These are phyloP conservation scores for Cercophora scortea DNA, from an alignment of 495 filamentous ascomycete genomes.

Conservation along the genomic window DNA sequence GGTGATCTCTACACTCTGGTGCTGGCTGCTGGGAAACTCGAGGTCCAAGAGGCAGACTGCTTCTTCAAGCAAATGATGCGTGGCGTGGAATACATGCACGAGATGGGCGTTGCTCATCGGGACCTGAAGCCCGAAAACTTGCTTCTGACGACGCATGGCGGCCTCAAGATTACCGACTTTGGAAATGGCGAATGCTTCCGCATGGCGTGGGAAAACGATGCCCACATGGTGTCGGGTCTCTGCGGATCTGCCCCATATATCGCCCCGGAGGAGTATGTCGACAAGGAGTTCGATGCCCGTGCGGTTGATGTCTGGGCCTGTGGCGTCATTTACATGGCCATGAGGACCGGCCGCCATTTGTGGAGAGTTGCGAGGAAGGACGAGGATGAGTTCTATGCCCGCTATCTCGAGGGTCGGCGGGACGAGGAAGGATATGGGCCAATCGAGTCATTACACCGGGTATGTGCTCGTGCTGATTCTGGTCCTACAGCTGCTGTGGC, in stretches of 20 bases:
- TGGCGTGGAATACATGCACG: constrained; percentile 98
- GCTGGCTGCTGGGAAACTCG: constrained; percentile 84
- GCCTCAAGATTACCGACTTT: constrained; percentile 98
- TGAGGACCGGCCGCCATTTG: constrained; percentile 91
- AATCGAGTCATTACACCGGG: constrained; percentile 90
- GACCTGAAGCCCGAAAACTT: constrained; percentile 98
- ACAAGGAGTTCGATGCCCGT: constrained; percentile 91
- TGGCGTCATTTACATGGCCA: constrained; percentile 99
- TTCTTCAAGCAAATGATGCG: constrained; percentile 99
- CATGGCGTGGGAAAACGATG: constrained; percentile 98
- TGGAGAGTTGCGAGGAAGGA: constrained; percentile 95
- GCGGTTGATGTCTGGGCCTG: constrained; percentile 98
- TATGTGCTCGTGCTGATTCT: constrained; percentile 40
- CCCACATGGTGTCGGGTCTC: constrained; percentile 94
- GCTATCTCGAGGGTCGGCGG: constrained; percentile 84
- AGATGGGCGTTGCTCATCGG: constrained; percentile 97
- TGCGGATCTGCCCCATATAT: constrained; percentile 98
- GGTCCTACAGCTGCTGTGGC: constrained; percentile 1
- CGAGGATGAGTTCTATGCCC: constrained; percentile 93
- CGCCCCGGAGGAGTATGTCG: constrained; percentile 90
- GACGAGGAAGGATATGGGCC: constrained; percentile 93
- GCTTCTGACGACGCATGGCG: constrained; percentile 83
- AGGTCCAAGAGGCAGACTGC: constrained; percentile 91
- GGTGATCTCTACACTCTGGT: constrained; percentile 95
- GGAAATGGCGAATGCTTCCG: constrained; percentile 99